A percentile compares a stretch with the other conserved stretches of the same genome.
phyloP scores from a whole-genome alignment of 768 basidiomycete species.

The Calocybe gangraenosa region DNA sequence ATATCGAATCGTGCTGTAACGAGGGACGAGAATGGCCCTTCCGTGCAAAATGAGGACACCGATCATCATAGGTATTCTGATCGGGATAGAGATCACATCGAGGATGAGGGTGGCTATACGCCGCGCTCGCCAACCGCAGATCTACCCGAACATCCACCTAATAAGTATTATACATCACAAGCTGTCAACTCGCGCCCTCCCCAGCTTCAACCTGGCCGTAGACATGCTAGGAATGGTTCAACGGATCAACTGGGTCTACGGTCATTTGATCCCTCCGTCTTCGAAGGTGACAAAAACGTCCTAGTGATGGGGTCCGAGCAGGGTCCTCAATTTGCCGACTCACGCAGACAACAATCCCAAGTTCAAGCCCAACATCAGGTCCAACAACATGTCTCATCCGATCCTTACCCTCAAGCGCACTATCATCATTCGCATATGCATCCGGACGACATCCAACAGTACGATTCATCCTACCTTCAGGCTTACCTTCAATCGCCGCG shows the following conservation, averaged over 20 bases:
- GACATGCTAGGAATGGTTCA: slow-evolving; percentile 51
- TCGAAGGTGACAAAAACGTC: slow-evolving; percentile 34
- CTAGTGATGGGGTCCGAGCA: slow-evolving; percentile 22
- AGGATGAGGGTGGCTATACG: slow-evolving; percentile 56
- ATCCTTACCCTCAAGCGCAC: slow-evolving; percentile 16
- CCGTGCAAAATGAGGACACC: slow-evolving; percentile 37
- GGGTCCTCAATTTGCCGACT: slow-evolving; percentile 26
- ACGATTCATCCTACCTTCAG: slow-evolving; percentile 61
- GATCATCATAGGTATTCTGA: slow-evolving; percentile 28
- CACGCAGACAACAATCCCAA: slow-evolving; percentile 17
- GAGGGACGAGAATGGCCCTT: slow-evolving; percentile 41
- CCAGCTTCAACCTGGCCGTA: slow-evolving; percentile 33
- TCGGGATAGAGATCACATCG: slow-evolving; percentile 30
- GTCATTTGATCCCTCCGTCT: slow-evolving; percentile 53
- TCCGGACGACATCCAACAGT: slow-evolving; percentile 55
- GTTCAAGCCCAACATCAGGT: slow-evolving; percentile 14
- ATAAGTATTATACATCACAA: slow-evolving; percentile 25
- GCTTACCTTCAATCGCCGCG: slow-evolving; percentile 56
- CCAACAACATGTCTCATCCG: slow-evolving; percentile 15
- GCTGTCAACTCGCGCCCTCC: slow-evolving; percentile 18
- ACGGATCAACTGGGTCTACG: slow-evolving; percentile 62
- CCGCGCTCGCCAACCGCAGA: slow-evolving; percentile 63
- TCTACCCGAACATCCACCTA: slow-evolving; percentile 45
- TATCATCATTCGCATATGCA: slow-evolving; percentile 39
- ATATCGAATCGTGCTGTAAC: slow-evolving; percentile 34